phyloP scores from a whole-genome alignment of 1,284 basidiomycete genomes.

The Ceratobasidium sp. region DNA sequence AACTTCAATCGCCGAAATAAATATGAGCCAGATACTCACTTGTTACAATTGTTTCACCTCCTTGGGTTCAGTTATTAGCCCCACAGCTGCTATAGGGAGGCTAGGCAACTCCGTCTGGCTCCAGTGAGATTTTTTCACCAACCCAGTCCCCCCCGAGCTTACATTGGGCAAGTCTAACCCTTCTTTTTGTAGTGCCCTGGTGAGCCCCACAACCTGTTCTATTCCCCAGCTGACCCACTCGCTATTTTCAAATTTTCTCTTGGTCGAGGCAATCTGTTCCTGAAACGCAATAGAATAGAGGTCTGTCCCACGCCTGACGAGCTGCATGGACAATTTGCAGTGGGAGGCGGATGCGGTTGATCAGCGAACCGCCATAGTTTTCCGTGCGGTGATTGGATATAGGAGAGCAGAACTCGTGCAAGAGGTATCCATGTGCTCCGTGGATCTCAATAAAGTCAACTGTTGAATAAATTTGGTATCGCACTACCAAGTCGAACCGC shows the following conservation, averaged over 20 bases:
- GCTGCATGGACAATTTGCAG: slow-evolving; percentile 62
- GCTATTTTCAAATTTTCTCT: slow-evolving; percentile 62
- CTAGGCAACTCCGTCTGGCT: too few species aligned
- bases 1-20: too few species aligned
- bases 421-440: slow-evolving; percentile 71
- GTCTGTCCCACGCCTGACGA: slow-evolving; percentile 68
- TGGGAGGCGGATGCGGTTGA: slow-evolving; percentile 74
- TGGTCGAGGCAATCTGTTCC: slow-evolving; percentile 79
- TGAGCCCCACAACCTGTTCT: slow-evolving; percentile 71
- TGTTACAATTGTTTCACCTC: too few species aligned
- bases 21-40: too few species aligned
- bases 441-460: slow-evolving; percentile 86
- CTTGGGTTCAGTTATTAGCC: too few species aligned
- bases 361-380: slow-evolving; percentile 71
- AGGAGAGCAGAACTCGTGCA: slow-evolving; percentile 71
- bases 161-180: slow-evolving; percentile 77
- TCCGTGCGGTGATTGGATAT: slow-evolving; percentile 74
- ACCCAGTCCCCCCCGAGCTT: slow-evolving; percentile 73
- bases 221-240: slow-evolving; percentile 75
- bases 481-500: too few species aligned
- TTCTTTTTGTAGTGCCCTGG: slow-evolving; percentile 61
- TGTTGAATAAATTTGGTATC: too few species aligned
- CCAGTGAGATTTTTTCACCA: too few species aligned
- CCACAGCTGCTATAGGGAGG: too few species aligned
- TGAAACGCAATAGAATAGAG: slow-evolving; percentile 76